Evolutionary conservation across 805 yeast genomes (phyloP).

Genomic region (Candida pini): DNA sequence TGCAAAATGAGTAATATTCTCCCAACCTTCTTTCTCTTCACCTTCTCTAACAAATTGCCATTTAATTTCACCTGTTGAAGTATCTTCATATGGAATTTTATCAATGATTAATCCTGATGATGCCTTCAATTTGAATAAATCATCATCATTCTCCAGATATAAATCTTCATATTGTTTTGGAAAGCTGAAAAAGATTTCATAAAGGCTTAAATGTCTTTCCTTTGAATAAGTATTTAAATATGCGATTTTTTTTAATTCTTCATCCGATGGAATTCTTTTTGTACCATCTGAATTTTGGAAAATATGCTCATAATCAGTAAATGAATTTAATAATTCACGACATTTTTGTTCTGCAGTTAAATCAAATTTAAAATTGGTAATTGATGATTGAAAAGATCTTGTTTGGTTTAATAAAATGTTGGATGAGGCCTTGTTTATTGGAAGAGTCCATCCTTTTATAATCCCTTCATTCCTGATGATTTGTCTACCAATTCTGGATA

Average conservation of each 20-base stretch:
- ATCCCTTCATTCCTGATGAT: no score
- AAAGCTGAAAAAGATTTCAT: conserved; percentile 39
- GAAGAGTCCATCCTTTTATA: no score
- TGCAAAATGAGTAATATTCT: conserved; percentile 61
- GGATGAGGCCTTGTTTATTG: background rate
- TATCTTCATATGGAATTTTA: conserved; percentile 78
- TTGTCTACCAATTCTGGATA: no score
- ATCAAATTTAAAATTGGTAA: conserved; percentile 28
- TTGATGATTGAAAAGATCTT: conserved; percentile 12
- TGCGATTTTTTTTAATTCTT: conserved; percentile 67
- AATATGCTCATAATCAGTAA: conserved; percentile 60
- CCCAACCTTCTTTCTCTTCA: conserved; percentile 82
- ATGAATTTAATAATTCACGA: conserved; percentile 51
- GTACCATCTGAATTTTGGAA: conserved; percentile 75
- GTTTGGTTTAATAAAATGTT: no score
- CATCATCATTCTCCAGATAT: conserved; percentile 55
- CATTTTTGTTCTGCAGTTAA: conserved; percentile 54
- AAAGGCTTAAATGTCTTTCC: conserved; percentile 46
- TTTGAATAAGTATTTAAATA: conserved; percentile 58
- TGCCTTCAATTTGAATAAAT: conserved; percentile 51
- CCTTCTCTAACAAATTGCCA: conserved; percentile 72
- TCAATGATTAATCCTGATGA: conserved; percentile 66
- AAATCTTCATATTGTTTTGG: conserved; percentile 47
- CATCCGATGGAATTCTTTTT: conserved; percentile 61
- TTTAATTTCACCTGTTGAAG: conserved; percentile 68